Evolutionary conservation across 768 basidiomycete genomes (phyloP).

Genomic region (Lentinula guzmanii): DNA sequence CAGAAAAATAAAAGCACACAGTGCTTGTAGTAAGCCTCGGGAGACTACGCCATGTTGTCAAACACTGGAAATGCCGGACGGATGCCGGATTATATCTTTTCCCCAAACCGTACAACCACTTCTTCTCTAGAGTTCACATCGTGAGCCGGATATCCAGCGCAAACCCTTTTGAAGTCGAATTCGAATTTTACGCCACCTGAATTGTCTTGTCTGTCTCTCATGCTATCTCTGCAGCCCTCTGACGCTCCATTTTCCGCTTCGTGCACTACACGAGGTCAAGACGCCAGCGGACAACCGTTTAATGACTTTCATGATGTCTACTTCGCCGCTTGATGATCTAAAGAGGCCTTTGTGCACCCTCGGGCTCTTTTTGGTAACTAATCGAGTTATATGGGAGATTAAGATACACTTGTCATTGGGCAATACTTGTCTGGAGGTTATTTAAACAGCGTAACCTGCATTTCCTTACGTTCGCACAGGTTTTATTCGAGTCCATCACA

Average conservation of each 20-base stretch:
- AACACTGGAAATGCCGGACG: too few species aligned
- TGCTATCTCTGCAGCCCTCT: not conserved
- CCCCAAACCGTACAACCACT: too few species aligned
- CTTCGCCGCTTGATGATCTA: not conserved
- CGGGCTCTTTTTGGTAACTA: not conserved
- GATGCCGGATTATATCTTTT: too few species aligned
- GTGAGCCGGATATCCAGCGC: too few species aligned
- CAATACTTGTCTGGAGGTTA: not conserved
- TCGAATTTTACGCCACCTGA: not conserved
- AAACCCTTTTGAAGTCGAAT: not conserved
- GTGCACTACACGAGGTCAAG: not conserved
- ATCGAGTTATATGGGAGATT: not conserved
- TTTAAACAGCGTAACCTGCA: not conserved
- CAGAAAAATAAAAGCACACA: not conserved
- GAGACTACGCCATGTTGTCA: too few species aligned
- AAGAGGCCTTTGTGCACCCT: not conserved
- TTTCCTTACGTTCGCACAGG: constrained; percentile 1
- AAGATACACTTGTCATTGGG: not conserved
- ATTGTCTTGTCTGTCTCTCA: not conserved
- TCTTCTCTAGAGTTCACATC: too few species aligned
- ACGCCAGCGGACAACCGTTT: not conserved
- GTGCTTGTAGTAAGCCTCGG: too few species aligned
- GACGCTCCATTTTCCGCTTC: constrained; percentile 4
- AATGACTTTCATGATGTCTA: not conserved
- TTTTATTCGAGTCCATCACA: not conserved